Percentiles rank a stretch among this genome's conserved stretches.
Evolutionary conservation across 495 filamentous ascomycete species (phyloP).

Genomic region (Aspergillus panamensis): DNA sequence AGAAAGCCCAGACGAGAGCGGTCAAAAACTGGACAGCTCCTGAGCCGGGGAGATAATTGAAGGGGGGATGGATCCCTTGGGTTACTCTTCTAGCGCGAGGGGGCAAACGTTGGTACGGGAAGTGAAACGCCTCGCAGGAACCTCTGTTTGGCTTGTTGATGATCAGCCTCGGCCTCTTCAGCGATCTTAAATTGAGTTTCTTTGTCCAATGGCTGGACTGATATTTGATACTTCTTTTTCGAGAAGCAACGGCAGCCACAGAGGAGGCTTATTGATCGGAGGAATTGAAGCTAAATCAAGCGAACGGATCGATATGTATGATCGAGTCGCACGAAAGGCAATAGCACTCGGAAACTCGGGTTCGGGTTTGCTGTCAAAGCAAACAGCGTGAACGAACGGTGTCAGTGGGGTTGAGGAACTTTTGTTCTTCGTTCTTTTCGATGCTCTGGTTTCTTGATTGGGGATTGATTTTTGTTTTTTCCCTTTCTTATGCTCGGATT

Average conservation of each 20-base stretch:
- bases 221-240: slow-evolving; percentile 2
- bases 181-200: slow-evolving; percentile 13
- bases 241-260: neutral
- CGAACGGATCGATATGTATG: slow-evolving; percentile 13
- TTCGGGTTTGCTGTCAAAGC: slow-evolving; percentile 21
- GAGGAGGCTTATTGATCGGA: neutral
- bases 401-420: neutral
- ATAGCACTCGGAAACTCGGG: slow-evolving; percentile 3
- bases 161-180: neutral
- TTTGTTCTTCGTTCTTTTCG: neutral
- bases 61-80: slow-evolving; percentile 18
- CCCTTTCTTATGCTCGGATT: neutral
- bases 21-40: slow-evolving; percentile 7
- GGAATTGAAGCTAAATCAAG: slow-evolving; percentile 9
- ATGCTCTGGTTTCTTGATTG: neutral
- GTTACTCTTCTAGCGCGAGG: slow-evolving; percentile 14
- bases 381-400: slow-evolving; percentile 12
- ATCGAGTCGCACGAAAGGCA: slow-evolving; percentile 17
- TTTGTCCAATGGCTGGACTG: slow-evolving; percentile 12
- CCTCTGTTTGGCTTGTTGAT: slow-evolving; percentile 7
- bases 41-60: slow-evolving; percentile 18
- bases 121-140: slow-evolving; percentile 3
- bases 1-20: slow-evolving; percentile 10
- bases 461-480: neutral
- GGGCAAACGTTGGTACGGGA: slow-evolving; percentile 21